Evolutionary conservation across 352 stramenopile genomes (phyloP).

Genomic region (Phytophthora idaei): DNA sequence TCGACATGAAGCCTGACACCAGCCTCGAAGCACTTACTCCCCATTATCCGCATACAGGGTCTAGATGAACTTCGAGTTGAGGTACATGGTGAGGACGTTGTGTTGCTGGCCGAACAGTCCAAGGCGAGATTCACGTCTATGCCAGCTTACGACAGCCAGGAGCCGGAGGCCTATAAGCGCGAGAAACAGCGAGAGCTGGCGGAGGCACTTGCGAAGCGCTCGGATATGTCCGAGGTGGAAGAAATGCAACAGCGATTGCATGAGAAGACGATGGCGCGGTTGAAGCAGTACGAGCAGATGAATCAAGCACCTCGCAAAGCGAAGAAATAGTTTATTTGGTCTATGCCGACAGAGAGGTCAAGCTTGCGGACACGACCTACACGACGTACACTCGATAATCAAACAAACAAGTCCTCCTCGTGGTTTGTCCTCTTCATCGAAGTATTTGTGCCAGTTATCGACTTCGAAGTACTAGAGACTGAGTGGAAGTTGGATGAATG

Average conservation of each 20-base stretch:
- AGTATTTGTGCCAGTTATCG: neutral
- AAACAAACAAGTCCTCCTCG: no score
- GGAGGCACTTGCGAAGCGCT: slow-evolving; percentile 41
- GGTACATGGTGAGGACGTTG: slow-evolving; percentile 50
- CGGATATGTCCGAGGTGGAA: slow-evolving; percentile 44
- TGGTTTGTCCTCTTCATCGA: no score
- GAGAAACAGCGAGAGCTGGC: slow-evolving; percentile 55
- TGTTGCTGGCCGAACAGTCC: slow-evolving; percentile 34
- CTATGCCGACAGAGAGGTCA: neutral
- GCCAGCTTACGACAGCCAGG: slow-evolving; percentile 26
- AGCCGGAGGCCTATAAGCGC: slow-evolving; percentile 42
- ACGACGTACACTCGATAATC: no score
- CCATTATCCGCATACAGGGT: slow-evolving; percentile 26
- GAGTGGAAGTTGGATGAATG: no score
- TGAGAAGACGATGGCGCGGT: slow-evolving; percentile 59
- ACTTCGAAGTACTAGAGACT: no score
- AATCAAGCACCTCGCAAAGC: slow-evolving; percentile 19
- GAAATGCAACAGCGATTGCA: slow-evolving; percentile 59
- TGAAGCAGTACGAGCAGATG: slow-evolving; percentile 44
- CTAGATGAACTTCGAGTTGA: slow-evolving; percentile 46
- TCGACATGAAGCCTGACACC: neutral
- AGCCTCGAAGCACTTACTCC: neutral
- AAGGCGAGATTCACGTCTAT: slow-evolving; percentile 15
- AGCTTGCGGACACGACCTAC: neutral
- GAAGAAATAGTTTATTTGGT: slow-evolving; percentile 16